phyloP scores from a whole-genome alignment of 1,284 basidiomycete genomes.

The Sporisorium graminicola region DNA sequence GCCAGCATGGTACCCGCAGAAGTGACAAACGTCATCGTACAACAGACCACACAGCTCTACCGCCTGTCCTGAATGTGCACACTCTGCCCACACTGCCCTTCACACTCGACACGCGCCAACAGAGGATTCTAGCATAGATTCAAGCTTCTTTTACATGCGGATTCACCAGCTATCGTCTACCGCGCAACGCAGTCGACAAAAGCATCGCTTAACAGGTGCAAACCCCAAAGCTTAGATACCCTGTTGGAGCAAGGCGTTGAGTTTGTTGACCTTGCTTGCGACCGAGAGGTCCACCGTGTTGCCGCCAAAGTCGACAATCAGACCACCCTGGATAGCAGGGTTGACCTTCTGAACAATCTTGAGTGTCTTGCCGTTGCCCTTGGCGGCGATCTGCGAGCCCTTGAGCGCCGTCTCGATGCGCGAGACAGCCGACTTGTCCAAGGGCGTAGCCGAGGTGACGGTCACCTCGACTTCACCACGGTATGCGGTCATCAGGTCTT shows the following conservation, averaged over 20 bases:
- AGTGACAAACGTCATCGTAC: too few relatives aligned
- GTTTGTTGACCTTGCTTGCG: conserved; percentile 89
- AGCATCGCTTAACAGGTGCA: too few relatives aligned
- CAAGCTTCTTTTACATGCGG: conserved; percentile 1
- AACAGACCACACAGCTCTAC: too few relatives aligned
- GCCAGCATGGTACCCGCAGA: neutral
- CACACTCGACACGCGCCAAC: neutral
- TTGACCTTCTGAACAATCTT: conserved; percentile 68
- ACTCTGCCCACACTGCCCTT: too few relatives aligned
- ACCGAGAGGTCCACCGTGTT: conserved; percentile 97
- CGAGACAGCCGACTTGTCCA: conserved; percentile 64
- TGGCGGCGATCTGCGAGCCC: conserved; percentile 61
- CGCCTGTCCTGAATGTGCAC: too few relatives aligned
- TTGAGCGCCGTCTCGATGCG: conserved; percentile 68
- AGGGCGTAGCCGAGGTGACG: conserved; percentile 77
- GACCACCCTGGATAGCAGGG: conserved; percentile 73
- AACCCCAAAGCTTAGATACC: conserved; percentile 26
- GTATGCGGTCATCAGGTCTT: conserved; percentile 88
- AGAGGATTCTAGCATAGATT: conserved; percentile 7
- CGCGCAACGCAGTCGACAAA: too few relatives aligned
- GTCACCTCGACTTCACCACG: conserved; percentile 92
- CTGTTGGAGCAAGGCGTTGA: conserved; percentile 81
- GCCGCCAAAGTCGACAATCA: conserved; percentile 97
- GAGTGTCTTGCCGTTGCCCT: conserved; percentile 64
- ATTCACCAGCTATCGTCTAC: neutral